Conservation (phyloP, 2,329 filamentous ascomycete species). For the Beauveria sp. region DNA sequence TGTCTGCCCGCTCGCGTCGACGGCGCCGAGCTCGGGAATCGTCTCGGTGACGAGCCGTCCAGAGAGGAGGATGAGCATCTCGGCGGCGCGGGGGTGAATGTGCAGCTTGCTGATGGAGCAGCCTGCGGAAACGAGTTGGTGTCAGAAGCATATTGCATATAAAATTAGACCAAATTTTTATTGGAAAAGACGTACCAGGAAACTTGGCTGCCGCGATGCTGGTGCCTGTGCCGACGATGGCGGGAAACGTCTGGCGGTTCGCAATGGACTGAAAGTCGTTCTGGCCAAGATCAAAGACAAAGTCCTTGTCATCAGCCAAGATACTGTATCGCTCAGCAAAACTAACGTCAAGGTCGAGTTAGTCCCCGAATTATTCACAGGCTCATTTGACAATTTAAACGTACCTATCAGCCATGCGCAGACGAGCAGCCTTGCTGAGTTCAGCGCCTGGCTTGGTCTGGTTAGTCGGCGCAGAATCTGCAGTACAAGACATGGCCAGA, state of each 20-base stretch:
- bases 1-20: conserved; percentile 26
- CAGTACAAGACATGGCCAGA: conserved; percentile 25
- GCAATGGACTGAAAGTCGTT: conserved; percentile 41
- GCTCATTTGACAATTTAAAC: conserved; percentile 10
- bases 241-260: conserved; percentile 50
- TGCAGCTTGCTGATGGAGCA: conserved; percentile 53
- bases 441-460: conserved; percentile 10
- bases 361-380: conserved; percentile 7
- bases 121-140: conserved; percentile 15
- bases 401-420: conserved; percentile 32
- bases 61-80: conserved; percentile 43
- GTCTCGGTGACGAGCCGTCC: conserved; percentile 44
- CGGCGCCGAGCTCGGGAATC: conserved; percentile 43
- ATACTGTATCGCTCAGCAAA: conserved; percentile 36
- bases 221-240: conserved; percentile 42
- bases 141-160: no score
- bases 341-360: conserved; percentile 17
- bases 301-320: conserved; percentile 35
- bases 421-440: conserved; percentile 29
- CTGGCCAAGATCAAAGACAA: conserved; percentile 41
- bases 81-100: conserved; percentile 44
- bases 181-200: conserved; percentile 21
- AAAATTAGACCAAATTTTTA: no score
- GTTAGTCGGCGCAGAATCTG: conserved; percentile 9
- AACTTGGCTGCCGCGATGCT: conserved; percentile 46